These are phyloP conservation scores for Pestalotiopsis sp. DNA, from an alignment of 2,329 filamentous ascomycete genomes.

Conservation along the genomic window DNA sequence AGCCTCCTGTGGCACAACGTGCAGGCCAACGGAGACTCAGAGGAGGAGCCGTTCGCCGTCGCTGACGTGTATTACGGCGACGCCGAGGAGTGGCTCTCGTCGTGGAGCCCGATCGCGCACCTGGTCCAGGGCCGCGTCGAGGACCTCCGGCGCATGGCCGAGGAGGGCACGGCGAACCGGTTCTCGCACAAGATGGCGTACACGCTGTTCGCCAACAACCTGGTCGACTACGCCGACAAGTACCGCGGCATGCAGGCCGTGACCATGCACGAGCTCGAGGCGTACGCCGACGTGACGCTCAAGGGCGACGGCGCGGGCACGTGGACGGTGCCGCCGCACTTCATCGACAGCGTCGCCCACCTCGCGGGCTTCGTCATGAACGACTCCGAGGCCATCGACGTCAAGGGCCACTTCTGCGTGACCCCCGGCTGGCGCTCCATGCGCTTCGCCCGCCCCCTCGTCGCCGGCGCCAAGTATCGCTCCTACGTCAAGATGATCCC, in stretches of 20 bases:
- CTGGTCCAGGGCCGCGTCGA: conserved; percentile 54
- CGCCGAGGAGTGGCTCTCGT: conserved; percentile 48
- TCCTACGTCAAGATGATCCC: conserved; percentile 43
- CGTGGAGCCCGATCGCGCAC: conserved; percentile 59
- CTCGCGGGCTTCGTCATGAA: conserved; percentile 45
- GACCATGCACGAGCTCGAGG: conserved; percentile 35
- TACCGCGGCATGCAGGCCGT: conserved; percentile 44
- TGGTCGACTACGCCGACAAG: conserved; percentile 40
- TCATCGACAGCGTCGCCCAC: conserved; percentile 40
- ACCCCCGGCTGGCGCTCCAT: conserved; percentile 40
- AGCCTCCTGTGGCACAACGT: conserved; percentile 20
- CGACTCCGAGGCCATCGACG: conserved; percentile 36
- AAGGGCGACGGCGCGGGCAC: conserved; percentile 28
- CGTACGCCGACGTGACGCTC: conserved; percentile 36
- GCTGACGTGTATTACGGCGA: conserved; percentile 55
- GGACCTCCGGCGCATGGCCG: conserved; percentile 50
- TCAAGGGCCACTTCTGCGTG: conserved; percentile 35
- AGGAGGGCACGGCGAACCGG: conserved; percentile 60
- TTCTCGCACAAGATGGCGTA: conserved; percentile 67
- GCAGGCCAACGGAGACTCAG: background rate
- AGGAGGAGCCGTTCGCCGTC: conserved; percentile 44
- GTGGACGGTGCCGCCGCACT: conserved; percentile 43
- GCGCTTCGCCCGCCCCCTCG: conserved; percentile 32
- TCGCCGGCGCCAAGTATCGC: conserved; percentile 33
- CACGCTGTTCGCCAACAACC: conserved; percentile 42